These are phyloP conservation scores for Cystobasidium sp. DNA, from an alignment of 1,284 basidiomycete species.

Conservation along the genomic window DNA sequence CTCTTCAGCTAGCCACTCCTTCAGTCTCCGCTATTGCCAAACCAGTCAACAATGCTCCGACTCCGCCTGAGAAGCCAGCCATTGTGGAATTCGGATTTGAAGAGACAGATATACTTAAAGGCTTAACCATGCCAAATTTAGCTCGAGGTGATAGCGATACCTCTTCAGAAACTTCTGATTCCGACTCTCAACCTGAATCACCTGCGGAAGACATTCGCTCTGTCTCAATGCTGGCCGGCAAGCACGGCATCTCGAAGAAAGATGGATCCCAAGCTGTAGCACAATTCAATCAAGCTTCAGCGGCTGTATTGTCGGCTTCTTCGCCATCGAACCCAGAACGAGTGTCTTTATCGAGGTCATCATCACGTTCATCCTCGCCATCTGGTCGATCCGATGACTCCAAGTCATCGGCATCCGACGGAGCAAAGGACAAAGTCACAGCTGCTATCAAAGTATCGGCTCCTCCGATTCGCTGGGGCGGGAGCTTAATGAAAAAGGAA, in stretches of 20 bases:
- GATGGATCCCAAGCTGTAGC: background rate
- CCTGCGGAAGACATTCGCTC: background rate
- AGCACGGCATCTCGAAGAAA: background rate
- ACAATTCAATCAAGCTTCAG: background rate
- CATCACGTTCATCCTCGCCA: conserved; percentile 12
- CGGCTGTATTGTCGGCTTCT: background rate
- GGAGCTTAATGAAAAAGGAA: conserved; percentile 17
- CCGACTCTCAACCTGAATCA: conserved; percentile 13
- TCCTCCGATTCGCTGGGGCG: background rate
- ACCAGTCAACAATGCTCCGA: background rate
- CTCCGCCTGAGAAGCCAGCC: background rate
- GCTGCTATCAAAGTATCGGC: conserved; percentile 6
- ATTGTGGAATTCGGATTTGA: background rate
- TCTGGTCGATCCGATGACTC: background rate
- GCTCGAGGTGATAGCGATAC: background rate
- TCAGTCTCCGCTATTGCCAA: too few species aligned
- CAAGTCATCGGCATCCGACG: background rate
- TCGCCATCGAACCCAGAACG: background rate
- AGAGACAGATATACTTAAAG: conserved; percentile 18
- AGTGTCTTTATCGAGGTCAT: background rate
- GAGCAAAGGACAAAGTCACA: background rate
- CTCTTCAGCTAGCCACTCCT: too few species aligned
- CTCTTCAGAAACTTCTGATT: background rate
- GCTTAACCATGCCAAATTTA: conserved; percentile 10
- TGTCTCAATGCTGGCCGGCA: background rate